Base-by-base conservation (phyloP, 257 asterid species). In the Solanum corneliomulleri region DNA sequence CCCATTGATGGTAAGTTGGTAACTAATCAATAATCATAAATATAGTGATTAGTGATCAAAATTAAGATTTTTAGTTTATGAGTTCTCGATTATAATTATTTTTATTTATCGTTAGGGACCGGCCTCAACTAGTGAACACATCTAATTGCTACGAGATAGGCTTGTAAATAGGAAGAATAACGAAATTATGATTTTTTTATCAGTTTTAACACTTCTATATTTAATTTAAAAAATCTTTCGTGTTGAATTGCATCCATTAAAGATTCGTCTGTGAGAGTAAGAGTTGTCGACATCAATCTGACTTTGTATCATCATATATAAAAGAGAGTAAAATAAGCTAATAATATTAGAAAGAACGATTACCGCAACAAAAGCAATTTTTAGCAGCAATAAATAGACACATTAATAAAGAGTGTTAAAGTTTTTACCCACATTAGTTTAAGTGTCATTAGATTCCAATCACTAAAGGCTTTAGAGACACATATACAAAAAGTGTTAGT, bases 251-350 rank as follows among this genome's bases (percentile, higher is more conserved):
- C 0, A 56, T 56, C 0, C 20, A 52, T 0, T 52, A 52, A 52
- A 52, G n/a, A 0, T 56, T 18, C 11, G n/a, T 18, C 62, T 0
- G 3, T 16, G 10, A 0, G 62, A 52, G 10, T 16, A 56, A 2
- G 62, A 52, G 58, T 47, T 2, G 56, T 23, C 1, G n/a, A 56
- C 64, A 56, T 56, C 64, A 18, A 56, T 56, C 2, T 56, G n/a
- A 56, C 64, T 7, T 56, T 0, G 21, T 13, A 25, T 68, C 33
- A 31, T 27, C 37, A 27, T 68, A 0, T 12, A 2, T 14, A 39
- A 75, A 75, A 72, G 47, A 35, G 47, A 39, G 31, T 74, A 1
- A 39, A 71, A 39, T 21, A 76, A 76, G 37, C 13, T 7, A 42
- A 23, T 0, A 11, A 27, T 11, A 80, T 29, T 27, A 29, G 18